Conservation (phyloP, 1,139 yeast species). For the Zygoascus hellenicus region DNA sequence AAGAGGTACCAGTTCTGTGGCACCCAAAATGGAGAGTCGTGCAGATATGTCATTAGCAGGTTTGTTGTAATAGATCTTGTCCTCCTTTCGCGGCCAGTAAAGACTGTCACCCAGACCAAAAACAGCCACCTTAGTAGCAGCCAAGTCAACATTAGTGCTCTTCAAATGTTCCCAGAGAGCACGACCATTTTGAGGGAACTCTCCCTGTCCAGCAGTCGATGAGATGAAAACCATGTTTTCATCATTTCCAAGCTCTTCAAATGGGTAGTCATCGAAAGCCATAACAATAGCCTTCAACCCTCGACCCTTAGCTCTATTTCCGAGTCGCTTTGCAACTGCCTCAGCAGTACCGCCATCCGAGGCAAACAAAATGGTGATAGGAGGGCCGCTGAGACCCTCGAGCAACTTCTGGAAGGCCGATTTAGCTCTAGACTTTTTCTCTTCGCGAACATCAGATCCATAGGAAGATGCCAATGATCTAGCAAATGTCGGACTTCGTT, state of each 20-base stretch:
- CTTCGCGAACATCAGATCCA: constrained; percentile 54
- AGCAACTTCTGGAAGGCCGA: constrained; percentile 70
- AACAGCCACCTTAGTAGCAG: constrained; percentile 62
- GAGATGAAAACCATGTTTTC: constrained; percentile 76
- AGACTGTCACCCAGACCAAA: constrained; percentile 92
- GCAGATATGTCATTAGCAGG: constrained; percentile 73
- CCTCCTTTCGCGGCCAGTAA: constrained; percentile 98
- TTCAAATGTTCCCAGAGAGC: constrained; percentile 83
- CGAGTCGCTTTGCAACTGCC: constrained; percentile 71
- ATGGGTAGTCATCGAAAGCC: constrained; percentile 79
- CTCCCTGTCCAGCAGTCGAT: constrained; percentile 98
- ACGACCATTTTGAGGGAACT: constrained; percentile 93
- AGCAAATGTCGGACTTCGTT: constrained; percentile 68
- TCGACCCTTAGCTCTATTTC: constrained; percentile 77
- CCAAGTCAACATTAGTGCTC: constrained; percentile 67
- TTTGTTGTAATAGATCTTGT: constrained; percentile 86
- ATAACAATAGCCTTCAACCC: constrained; percentile 74
- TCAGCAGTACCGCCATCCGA: constrained; percentile 96
- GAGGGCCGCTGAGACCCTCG: constrained; percentile 90
- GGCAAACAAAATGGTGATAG: constrained; percentile 82
- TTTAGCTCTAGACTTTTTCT: constrained; percentile 65
- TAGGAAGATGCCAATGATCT: constrained; percentile 61
- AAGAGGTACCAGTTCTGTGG: constrained; percentile 60
- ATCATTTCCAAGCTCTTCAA: constrained; percentile 77
- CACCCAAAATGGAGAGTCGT: constrained; percentile 66